A percentile compares a stretch with the other conserved stretches of the same genome.
Conservation (phyloP, 2,329 filamentous ascomycete species). For the Venturia nashicola region DNA sequence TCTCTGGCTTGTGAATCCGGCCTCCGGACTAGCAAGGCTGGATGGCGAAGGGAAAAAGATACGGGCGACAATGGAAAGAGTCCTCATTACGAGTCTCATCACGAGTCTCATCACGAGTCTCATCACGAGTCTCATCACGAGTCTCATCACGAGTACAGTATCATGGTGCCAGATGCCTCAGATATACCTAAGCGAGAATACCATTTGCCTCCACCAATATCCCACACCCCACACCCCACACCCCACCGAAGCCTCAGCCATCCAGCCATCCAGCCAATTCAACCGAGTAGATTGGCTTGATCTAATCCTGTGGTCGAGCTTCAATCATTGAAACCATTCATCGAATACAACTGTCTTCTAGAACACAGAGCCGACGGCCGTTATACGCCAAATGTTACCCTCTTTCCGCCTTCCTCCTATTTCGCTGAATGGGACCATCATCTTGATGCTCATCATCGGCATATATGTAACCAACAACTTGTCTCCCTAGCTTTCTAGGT, state of each 20-base stretch:
- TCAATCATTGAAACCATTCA: not conserved
- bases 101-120: too few relatives aligned
- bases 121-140: too few relatives aligned
- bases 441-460: conserved; percentile 2
- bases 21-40: too few relatives aligned
- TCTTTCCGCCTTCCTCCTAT: not conserved
- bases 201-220: too few relatives aligned
- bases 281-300: not conserved
- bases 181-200: too few relatives aligned
- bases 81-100: not conserved
- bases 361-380: not conserved
- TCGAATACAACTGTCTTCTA: not conserved
- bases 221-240: too few relatives aligned
- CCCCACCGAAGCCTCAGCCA: too few relatives aligned
- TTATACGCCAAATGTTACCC: not conserved
- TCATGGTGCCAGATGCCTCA: not conserved
- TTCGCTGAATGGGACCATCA: not conserved
- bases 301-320: not conserved
- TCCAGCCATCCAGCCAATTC: not conserved
- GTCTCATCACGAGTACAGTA: not conserved
- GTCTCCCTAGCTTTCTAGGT: conserved; percentile 5
- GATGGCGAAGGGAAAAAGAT: too few relatives aligned
- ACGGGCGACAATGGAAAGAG: not conserved
- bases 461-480: conserved; percentile 8
- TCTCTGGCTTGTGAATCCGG: not conserved